These are phyloP conservation scores for Neltuma alba DNA, from an alignment of 306 rosid species.

Conservation along the genomic window DNA sequence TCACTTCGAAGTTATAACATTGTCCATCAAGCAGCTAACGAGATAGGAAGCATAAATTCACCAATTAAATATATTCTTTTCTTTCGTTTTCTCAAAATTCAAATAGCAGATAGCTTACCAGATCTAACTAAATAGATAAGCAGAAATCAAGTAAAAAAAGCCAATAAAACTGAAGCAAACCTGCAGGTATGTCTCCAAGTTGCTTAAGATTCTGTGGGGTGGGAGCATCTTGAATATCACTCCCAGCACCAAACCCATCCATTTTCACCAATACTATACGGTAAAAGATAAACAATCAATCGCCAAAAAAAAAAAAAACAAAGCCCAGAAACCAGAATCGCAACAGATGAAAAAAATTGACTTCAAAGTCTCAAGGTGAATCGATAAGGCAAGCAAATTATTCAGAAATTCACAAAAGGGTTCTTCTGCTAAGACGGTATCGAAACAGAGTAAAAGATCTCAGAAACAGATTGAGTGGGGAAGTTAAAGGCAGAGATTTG, in stretches of 20 bases:
- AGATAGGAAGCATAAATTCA: neutral
- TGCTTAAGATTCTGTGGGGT: slow-evolving; percentile 51
- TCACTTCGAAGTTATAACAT: neutral
- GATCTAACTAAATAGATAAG: neutral
- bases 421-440: slow-evolving; percentile 36
- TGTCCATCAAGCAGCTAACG: neutral
- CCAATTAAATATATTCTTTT: neutral
- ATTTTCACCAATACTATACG: slow-evolving; percentile 39
- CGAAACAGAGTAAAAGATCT: slow-evolving; percentile 33
- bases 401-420: slow-evolving; percentile 9
- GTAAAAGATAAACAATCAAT: slow-evolving; percentile 4
- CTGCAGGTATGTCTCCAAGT: slow-evolving; percentile 50
- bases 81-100: neutral
- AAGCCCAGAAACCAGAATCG: neutral
- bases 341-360: slow-evolving; percentile 10
- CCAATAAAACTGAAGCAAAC: slow-evolving; percentile 37
- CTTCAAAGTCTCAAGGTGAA: neutral
- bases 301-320: neutral
- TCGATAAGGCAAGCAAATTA: neutral
- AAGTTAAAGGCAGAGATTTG: neutral
- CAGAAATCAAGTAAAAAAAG: neutral
- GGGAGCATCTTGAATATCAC: slow-evolving; percentile 55
- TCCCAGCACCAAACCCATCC: slow-evolving; percentile 74
- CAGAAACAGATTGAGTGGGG: slow-evolving; percentile 21
- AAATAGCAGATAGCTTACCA: neutral